Conservation (phyloP, 2,329 filamentous ascomycete species). For the Cladophialophora carrionii region DNA sequence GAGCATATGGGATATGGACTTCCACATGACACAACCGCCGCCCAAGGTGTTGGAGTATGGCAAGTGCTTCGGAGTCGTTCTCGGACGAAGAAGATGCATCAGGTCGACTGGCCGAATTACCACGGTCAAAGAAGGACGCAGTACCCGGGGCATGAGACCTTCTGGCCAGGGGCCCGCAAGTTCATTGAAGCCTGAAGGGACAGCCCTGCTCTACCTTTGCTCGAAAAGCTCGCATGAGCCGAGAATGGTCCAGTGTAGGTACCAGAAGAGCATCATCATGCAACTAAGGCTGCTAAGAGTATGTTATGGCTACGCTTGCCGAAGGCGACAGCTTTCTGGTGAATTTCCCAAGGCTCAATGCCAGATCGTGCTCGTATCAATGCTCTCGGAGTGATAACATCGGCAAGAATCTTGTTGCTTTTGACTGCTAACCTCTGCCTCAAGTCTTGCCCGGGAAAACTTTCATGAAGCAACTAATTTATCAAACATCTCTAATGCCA, state of each 20-base stretch:
- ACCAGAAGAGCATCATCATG: not conserved
- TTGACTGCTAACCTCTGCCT: not conserved
- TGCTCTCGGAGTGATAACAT: not conserved
- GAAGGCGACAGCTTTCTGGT: not conserved
- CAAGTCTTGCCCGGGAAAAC: not conserved
- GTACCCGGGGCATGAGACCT: not conserved
- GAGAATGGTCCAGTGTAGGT: not conserved
- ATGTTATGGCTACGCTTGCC: not conserved
- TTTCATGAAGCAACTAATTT: not conserved
- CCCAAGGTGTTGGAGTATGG: not conserved
- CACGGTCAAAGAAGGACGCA: no score
- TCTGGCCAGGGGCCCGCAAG: no score
- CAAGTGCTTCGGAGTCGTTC: not conserved
- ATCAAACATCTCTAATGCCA: slow-evolving; percentile 17
- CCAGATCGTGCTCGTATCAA: not conserved
- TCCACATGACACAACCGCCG: not conserved
- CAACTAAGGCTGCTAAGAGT: not conserved
- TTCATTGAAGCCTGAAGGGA: not conserved
- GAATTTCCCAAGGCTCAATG: not conserved
- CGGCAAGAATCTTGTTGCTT: not conserved
- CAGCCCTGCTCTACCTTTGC: not conserved
- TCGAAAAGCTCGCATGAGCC: not conserved
- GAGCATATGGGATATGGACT: not conserved
- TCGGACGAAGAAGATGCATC: not conserved
- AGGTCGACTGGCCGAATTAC: not conserved